Evolutionary conservation across 192 early-diverging fungal species (phyloP).

Genomic region (Coemansia sp.): DNA sequence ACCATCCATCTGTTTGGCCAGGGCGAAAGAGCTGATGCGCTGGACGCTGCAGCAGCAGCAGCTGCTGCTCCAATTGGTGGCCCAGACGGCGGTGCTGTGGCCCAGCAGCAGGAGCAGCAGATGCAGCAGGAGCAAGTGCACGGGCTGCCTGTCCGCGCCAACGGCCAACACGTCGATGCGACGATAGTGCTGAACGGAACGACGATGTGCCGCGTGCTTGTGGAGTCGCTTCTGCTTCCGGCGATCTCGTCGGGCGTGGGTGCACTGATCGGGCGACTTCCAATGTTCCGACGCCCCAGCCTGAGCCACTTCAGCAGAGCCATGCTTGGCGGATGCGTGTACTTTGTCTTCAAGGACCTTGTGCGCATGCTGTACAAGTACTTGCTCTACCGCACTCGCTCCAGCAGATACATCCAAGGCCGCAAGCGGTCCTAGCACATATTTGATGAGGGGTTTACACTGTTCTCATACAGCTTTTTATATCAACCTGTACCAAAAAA

Average conservation of each 20-base stretch:
- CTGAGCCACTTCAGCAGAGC: conserved; percentile 58
- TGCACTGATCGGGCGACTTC: conserved; percentile 51
- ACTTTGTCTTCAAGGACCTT: conserved; percentile 63
- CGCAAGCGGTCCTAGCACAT: conserved; percentile 31
- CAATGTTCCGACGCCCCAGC: conserved; percentile 51
- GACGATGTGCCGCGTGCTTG: conserved; percentile 60
- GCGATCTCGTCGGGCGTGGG: conserved; percentile 65
- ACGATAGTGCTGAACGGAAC: conserved; percentile 59
- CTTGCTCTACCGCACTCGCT: conserved; percentile 46
- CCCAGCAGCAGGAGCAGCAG: conserved; percentile 16
- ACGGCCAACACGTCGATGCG: conserved; percentile 49
- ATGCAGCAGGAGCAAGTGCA: conserved; percentile 1
- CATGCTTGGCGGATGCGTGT: conserved; percentile 58
- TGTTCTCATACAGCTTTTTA: not conserved
- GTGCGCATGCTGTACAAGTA: conserved; percentile 61
- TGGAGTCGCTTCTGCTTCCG: conserved; percentile 68
- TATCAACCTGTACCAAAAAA: not conserved
- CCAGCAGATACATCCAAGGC: conserved; percentile 42
- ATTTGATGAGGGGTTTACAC: not conserved
- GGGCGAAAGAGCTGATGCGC: conserved; percentile 1
- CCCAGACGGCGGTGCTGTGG: too few relatives aligned
- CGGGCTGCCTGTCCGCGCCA: not conserved
- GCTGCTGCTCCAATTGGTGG: conserved; percentile 10
- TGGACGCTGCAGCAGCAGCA: not conserved
- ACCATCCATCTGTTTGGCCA: conserved; percentile 25